Conservation (phyloP, 768 basidiomycete species). For the Tricholoma terreum region DNA sequence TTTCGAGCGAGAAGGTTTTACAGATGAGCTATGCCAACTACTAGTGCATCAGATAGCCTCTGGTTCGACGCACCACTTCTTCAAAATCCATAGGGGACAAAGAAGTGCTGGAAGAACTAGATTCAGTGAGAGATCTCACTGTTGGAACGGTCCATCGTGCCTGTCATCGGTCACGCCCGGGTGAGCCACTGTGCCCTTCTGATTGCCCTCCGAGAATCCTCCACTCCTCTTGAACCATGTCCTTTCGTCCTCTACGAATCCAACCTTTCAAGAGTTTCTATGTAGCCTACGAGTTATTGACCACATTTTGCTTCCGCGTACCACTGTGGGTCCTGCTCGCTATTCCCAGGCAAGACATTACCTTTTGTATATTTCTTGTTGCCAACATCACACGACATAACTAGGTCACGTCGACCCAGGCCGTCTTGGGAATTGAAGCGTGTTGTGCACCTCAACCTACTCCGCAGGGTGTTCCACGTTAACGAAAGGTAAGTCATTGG, state of each 20-base stretch:
- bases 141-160: too few relatives aligned
- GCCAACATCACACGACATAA: neutral
- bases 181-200: too few relatives aligned
- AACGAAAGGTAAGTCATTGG: constrained; percentile 20
- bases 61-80: neutral
- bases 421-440: constrained; percentile 45
- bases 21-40: constrained; percentile 93
- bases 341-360: constrained; percentile 26
- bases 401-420: constrained; percentile 42
- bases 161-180: too few relatives aligned
- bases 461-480: constrained; percentile 28
- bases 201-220: too few relatives aligned
- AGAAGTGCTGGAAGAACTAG: constrained; percentile 86
- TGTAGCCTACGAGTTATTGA: constrained; percentile 39
- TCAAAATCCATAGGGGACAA: constrained; percentile 61
- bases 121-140: too few relatives aligned
- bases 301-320: constrained; percentile 40
- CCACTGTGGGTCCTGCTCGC: constrained; percentile 39
- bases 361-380: neutral
- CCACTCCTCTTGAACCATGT: constrained; percentile 19
- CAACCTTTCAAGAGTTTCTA: constrained; percentile 53
- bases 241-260: constrained; percentile 27
- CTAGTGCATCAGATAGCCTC: constrained; percentile 55
- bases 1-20: constrained; percentile 85
- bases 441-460: constrained; percentile 32